A percentile compares a stretch with the other conserved stretches of the same genome.
Conservation (phyloP, 2,329 filamentous ascomycete species). For the Scytalidium sp. region DNA sequence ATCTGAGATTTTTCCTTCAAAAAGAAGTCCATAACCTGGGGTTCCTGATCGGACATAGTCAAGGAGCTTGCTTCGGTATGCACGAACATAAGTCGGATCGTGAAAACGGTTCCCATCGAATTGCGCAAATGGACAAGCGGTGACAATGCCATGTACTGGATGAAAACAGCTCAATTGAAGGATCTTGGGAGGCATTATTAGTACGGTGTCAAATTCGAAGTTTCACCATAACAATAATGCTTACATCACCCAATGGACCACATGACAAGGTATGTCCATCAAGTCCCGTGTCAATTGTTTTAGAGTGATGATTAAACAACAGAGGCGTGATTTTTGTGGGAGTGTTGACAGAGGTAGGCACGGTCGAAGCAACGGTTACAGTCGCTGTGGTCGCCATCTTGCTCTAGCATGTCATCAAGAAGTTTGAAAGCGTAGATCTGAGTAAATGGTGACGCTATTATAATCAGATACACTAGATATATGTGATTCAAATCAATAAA, state of each 20-base stretch:
- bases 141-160: slow-evolving; percentile 3
- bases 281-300: slow-evolving; percentile 12
- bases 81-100: slow-evolving; percentile 11
- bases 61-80: slow-evolving; percentile 14
- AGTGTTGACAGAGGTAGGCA: too few species aligned
- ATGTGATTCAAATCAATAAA: too few species aligned
- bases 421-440: too few species aligned
- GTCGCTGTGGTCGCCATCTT: too few species aligned
- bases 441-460: too few species aligned
- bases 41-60: slow-evolving; percentile 1
- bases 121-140: slow-evolving; percentile 15
- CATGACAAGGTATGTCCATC: slow-evolving; percentile 11
- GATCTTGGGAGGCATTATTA: slow-evolving; percentile 5
- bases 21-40: slow-evolving; percentile 3
- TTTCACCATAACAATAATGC: too few species aligned
- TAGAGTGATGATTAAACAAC: background rate
- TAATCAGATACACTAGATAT: too few species aligned
- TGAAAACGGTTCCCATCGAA: slow-evolving; percentile 12
- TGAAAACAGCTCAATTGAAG: slow-evolving; percentile 3
- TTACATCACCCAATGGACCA: slow-evolving; percentile 12
- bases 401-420: too few species aligned
- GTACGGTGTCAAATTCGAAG: too few species aligned
- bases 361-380: too few species aligned
- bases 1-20: background rate
- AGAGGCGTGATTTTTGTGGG: background rate